Percentiles rank a stretch among this genome's conserved stretches.
Evolutionary conservation across 2,329 filamentous ascomycete genomes (phyloP).

Genomic region (Drechslerella dactyloides): DNA sequence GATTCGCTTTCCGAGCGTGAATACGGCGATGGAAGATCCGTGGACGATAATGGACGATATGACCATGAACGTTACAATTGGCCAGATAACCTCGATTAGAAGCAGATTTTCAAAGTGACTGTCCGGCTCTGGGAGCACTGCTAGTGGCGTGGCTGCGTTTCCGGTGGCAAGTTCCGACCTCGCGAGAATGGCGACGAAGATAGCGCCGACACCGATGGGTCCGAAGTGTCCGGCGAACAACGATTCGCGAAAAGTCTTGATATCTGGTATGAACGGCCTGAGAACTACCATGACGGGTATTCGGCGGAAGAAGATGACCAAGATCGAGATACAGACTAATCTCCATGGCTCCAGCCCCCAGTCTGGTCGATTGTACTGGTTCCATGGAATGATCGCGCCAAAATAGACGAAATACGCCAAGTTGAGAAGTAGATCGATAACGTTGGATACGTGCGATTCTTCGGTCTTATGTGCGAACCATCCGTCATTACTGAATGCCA

Average conservation of each 20-base stretch:
- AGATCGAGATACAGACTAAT: constrained; percentile 87
- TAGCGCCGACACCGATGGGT: constrained; percentile 93
- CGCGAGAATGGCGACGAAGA: constrained; percentile 92
- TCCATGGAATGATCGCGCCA: constrained; percentile 96
- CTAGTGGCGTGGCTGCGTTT: constrained; percentile 72
- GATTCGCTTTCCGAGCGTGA: constrained; percentile 96
- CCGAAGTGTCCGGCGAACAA: constrained; percentile 97
- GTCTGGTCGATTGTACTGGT: constrained; percentile 77
- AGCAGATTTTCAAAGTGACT: constrained; percentile 68
- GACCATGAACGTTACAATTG: constrained; percentile 91
- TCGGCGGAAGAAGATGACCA: constrained; percentile 93
- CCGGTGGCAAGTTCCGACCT: constrained; percentile 86
- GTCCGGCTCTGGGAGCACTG: constrained; percentile 64
- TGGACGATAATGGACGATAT: constrained; percentile 94
- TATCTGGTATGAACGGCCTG: constrained; percentile 91
- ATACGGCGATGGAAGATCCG: constrained; percentile 96
- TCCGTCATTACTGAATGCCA: constrained; percentile 99
- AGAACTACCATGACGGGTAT: constrained; percentile 91
- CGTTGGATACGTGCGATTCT: constrained; percentile 97
- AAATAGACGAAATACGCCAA: constrained; percentile 98
- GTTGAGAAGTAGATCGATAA: constrained; percentile 96
- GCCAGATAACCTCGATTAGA: constrained; percentile 88
- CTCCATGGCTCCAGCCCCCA: constrained; percentile 85
- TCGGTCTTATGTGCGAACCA: constrained; percentile 99
- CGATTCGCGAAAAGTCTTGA: constrained; percentile 97